Evolutionary conservation across 257 asterid genomes (phyloP).

Genomic region (Petunia axillaris): DNA sequence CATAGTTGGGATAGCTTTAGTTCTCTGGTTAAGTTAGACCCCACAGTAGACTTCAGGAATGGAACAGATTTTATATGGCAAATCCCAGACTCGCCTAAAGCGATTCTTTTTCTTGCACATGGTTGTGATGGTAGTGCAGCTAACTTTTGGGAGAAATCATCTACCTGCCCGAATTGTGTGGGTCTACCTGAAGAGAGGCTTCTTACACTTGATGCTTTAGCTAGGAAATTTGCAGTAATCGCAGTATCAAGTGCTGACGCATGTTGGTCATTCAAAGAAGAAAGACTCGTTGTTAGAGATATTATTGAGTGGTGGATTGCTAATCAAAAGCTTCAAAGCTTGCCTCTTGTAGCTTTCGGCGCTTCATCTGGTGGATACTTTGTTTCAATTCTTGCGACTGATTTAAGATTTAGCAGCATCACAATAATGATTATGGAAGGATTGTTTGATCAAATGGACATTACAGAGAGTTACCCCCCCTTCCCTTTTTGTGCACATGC

Average conservation of each 20-base stretch:
- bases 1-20: constrained; percentile 62
- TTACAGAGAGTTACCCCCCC: constrained; percentile 71
- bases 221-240: constrained; percentile 73
- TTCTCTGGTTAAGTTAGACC: constrained; percentile 54
- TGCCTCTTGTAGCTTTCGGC: constrained; percentile 83
- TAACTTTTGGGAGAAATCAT: constrained; percentile 87
- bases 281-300: constrained; percentile 54
- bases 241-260: constrained; percentile 69
- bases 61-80: constrained; percentile 83
- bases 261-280: constrained; percentile 84
- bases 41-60: constrained; percentile 59
- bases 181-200: constrained; percentile 96
- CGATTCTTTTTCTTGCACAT: constrained; percentile 83
- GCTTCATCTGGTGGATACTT: constrained; percentile 97
- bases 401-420: constrained; percentile 55
- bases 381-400: constrained; percentile 71
- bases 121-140: constrained; percentile 84
- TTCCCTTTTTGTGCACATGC: constrained; percentile 92
- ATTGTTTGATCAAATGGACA: constrained; percentile 57
- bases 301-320: constrained; percentile 67
- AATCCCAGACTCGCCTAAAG: constrained; percentile 79
- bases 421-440: constrained; percentile 89
- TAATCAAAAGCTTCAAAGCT: constrained; percentile 49
- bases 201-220: constrained; percentile 74
- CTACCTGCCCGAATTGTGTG: constrained; percentile 64